Percentiles rank a stretch among this genome's conserved stretches.
Evolutionary conservation across 1,284 basidiomycete genomes (phyloP).

Genomic region (Trametes pubescens): DNA sequence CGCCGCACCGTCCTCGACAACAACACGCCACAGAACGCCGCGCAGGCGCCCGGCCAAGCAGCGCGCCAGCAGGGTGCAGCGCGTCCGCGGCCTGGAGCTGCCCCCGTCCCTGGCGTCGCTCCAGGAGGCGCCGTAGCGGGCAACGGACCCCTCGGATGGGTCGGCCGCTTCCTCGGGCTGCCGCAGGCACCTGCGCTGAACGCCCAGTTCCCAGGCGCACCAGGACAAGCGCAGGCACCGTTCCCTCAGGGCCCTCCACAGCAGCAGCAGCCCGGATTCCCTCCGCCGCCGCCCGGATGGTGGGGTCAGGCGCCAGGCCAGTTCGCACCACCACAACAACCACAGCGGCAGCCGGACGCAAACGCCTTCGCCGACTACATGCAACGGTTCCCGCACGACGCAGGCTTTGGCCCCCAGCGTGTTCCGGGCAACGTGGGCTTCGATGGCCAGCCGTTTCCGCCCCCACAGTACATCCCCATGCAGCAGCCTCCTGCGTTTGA

Average conservation of each 20-base stretch:
- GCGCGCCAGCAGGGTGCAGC: constrained; percentile 35
- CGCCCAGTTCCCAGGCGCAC: constrained; percentile 26
- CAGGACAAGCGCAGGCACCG: constrained; percentile 18
- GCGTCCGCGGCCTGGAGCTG: constrained; percentile 28
- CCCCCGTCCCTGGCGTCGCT: constrained; percentile 13
- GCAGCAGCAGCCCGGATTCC: constrained; percentile 4
- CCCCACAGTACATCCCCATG: constrained; percentile 37
- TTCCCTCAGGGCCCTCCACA: constrained; percentile 27
- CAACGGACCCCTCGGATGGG: constrained; percentile 45
- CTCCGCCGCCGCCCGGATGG: not conserved
- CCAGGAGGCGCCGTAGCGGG: constrained; percentile 24
- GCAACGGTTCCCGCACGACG: constrained; percentile 7
- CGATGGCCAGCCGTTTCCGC: constrained; percentile 37
- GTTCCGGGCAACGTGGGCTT: too few relatives aligned
- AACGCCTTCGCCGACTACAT: constrained; percentile 25
- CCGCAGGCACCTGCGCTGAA: constrained; percentile 38
- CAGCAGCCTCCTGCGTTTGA: constrained; percentile 44
- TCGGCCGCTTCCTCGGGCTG: constrained; percentile 59
- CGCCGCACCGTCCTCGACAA: constrained; percentile 87
- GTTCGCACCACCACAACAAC: not conserved
- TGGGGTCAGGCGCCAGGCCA: not conserved
- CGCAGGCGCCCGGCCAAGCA: constrained; percentile 37
- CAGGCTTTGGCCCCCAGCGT: too few relatives aligned
- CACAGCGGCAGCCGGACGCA: not conserved
- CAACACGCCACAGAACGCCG: constrained; percentile 37